Base-by-base conservation (phyloP, 768 basidiomycete genomes). In the Megacollybia marginata region DNA sequence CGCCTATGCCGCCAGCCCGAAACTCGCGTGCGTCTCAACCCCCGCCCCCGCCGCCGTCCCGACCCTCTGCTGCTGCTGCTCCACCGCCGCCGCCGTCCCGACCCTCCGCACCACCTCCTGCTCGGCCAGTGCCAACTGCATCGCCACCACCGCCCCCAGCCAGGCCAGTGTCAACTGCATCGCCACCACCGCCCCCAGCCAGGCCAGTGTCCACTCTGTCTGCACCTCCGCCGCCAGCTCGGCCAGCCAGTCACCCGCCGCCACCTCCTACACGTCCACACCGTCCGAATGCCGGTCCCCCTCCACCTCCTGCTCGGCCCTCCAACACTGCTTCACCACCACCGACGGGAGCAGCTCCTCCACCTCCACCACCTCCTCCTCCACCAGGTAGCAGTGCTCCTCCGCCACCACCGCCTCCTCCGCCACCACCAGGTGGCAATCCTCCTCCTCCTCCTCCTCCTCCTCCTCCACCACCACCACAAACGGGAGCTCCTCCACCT, bases 391-490 rank as follows among this genome's bases (percentile, higher is more conserved):
- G 10, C 16, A 16, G 10, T 16, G 35, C 35, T 16, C 62, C 71
- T 1, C 67, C 73, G 2, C 69, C 73, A 0, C 72, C 74, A 1
- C 72, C 76, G 7, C 72, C 76, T 0, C 72, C 74, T 0, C 69
- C 72, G 0, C 62, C 68, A 2, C 56, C 60, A 8, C 54, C 62
- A 36, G 48, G 60, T 12, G 50, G 56, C 1, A 48, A 44, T 31
- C 56, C 59, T 16, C 57, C 61, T 7, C 65, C 64, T 32, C 70
- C 72, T 0, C 66, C 73, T 0, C 66, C 69, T 1, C 68, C 72
- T 0, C 75, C 76, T 0, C 72, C 76, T 0, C 73, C 76, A 0
- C 77, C 79, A 0, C 75, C 79, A 2, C 70, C 76, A 1, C 61
- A 67, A 5, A 54, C 64, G 4, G 46, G 51, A 8, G 58, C 59